Evolutionary conservation across 495 filamentous ascomycete genomes (phyloP).

Genomic region (Neurospora terricola): DNA sequence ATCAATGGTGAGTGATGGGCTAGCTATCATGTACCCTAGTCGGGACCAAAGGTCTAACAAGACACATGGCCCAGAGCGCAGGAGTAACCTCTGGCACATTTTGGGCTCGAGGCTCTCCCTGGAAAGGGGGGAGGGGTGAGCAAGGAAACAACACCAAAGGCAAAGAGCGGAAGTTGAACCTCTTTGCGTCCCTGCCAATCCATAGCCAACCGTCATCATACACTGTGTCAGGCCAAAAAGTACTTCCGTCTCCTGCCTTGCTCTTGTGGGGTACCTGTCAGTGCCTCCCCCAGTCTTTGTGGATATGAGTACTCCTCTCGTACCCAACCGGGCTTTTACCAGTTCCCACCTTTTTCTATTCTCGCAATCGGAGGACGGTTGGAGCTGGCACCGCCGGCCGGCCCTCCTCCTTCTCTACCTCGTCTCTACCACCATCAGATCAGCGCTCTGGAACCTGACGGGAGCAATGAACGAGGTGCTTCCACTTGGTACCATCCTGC

Average conservation of each 20-base stretch:
- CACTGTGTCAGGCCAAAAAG: not conserved
- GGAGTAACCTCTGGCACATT: not conserved
- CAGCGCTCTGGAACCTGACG: not conserved
- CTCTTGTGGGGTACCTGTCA: constrained; percentile 19
- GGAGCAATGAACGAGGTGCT: not conserved
- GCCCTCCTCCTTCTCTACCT: not conserved
- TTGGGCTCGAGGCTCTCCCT: not conserved
- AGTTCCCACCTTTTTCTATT: constrained; percentile 1
- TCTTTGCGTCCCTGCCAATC: not conserved
- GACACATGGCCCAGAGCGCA: not conserved
- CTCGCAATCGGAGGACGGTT: not conserved
- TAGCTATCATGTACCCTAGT: not conserved
- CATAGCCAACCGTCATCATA: not conserved
- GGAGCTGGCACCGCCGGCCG: not conserved
- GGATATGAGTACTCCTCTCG: constrained; percentile 2
- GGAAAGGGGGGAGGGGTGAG: not conserved
- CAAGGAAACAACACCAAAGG: not conserved
- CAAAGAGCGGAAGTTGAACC: not conserved
- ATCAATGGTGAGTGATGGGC: not conserved
- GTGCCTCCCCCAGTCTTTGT: constrained; percentile 8
- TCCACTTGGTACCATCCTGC: not conserved
- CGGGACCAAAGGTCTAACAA: not conserved
- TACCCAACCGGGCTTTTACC: constrained; percentile 2
- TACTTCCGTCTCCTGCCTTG: not conserved
- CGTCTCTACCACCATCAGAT: not conserved